Evolutionary conservation across 1,284 basidiomycete genomes (phyloP), one percentile per base, ranked within the genome.

Genomic region (Mycena citricolor): DNA sequence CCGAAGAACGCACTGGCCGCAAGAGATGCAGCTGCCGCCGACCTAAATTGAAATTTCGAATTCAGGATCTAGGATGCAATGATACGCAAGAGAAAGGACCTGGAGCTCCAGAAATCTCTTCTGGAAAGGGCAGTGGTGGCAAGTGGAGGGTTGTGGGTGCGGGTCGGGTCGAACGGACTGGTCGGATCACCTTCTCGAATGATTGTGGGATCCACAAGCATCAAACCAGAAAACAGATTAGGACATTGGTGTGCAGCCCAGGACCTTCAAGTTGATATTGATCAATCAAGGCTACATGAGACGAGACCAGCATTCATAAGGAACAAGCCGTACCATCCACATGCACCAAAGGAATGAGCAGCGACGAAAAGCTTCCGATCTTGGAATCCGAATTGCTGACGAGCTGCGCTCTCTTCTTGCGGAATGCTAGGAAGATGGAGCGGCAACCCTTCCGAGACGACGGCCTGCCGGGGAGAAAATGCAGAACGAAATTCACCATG

Each of bases 311-410:
- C n/a, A n/a, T n/a, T n/a, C n/a, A n/a, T n/a, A n/a, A n/a, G n/a
- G 21, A n/a, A 32, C 4, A 21, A n/a, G n/a, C n/a, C 48, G 13
- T 58, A 88, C 85, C 76, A 70, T 3, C 79, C 76, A 51, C 80
- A 83, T 2, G 86, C 90, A 19, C 90, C 89, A 47, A 87, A 83
- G 0, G 90, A 94, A 61, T 97, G 91, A 0, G 90, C 92, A 3
- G 92, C 63, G 2, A 72, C 79, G 16, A 93, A 65, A 4, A 90
- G 58, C 10, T 57, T 74, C 13, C 81, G 73, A 17, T 63, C 52
- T 3, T 38, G 44, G 55, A 79, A 74, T 4, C 86, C 79, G 21
- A 60, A 52, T 8, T 54, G 50, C 49, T 62, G 57, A 39, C 83
- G 71, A 31, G 56, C 42, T 1, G 63, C 56, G 3, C 75, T 62